Evolutionary conservation across 1,284 basidiomycete genomes (phyloP), one percentile per base, ranked within the genome.

Genomic region (Microbotryum violaceum): DNA sequence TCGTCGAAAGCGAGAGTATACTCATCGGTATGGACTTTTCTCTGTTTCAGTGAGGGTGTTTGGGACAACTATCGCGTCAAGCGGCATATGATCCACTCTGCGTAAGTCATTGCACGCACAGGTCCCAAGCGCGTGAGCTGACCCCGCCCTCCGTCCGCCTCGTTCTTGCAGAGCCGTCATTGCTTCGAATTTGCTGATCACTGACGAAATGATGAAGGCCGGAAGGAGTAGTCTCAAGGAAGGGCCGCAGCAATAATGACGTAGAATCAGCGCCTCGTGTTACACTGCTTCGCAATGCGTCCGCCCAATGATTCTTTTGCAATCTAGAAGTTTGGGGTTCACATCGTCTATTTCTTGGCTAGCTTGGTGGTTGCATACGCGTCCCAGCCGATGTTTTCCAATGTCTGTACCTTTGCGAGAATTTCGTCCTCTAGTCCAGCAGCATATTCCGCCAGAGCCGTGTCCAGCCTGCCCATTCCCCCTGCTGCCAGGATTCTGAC

Each of bases 51-150:
- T 5, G 87, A 91, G 73, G 96, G 96, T 47, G 86, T 99, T 21
- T 98, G 94, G 93, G 96, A 99, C 77, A 98, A 98, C 78, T 98
- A 97, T 77, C 82, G 96, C 63, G 96, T 98, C 65, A 98, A 98
- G 80, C 82, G 94, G 66, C 96, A 98, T 74, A 96, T 98, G 91
- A 79, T 99, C 61, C 94, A 98, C 75, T 93, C 90, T 73, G 89
- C 89, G 90, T 91, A 47, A 48, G 58, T 61, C 33, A 37, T 27
- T 21, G 37, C 5, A 42, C 16, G 37, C 37, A 42, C 5, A 42
- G 37, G 16, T 18, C 2, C 37, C 37, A 42, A 9, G 37, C 37
- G 42, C 18, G 16, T 3, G 6, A 29, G 21, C 27, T 56, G 52
- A 57, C 60, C 61, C 60, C 52, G 64, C 50, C 57, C 47, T 48